Evolutionary conservation across 2,329 filamentous ascomycete genomes (phyloP).

Genomic region (Aspergillus sp.): DNA sequence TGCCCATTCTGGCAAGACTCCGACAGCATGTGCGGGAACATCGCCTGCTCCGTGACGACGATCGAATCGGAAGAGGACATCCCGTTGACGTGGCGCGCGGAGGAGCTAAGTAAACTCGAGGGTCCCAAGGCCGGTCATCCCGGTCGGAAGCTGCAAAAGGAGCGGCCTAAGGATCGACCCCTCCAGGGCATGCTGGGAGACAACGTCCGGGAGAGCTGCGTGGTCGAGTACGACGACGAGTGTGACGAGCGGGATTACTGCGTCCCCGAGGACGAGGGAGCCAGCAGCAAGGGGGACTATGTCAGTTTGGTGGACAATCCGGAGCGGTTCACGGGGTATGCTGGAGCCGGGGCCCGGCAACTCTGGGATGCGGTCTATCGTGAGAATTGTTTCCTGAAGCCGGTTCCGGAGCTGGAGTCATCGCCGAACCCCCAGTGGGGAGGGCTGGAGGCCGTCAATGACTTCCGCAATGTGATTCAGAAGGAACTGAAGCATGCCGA

Average conservation of each 20-base stretch:
- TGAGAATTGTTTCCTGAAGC: constrained; percentile 85
- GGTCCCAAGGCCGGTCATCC: constrained; percentile 91
- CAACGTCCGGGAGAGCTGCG: constrained; percentile 88
- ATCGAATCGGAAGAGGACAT: constrained; percentile 95
- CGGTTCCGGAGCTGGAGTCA: constrained; percentile 28
- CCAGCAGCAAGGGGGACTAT: constrained; percentile 86
- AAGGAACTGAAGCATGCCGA: constrained; percentile 46
- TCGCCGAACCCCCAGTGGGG: constrained; percentile 37
- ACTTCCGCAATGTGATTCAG: constrained; percentile 61
- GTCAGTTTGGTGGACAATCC: constrained; percentile 92
- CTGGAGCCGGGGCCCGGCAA: constrained; percentile 77
- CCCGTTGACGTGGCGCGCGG: constrained; percentile 84
- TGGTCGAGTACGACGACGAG: constrained; percentile 96
- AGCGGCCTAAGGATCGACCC: constrained; percentile 67
- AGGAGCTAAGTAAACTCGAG: constrained; percentile 87
- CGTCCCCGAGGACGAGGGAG: constrained; percentile 89
- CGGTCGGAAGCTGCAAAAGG: constrained; percentile 68
- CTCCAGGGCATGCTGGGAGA: constrained; percentile 81
- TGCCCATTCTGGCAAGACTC: constrained; percentile 97
- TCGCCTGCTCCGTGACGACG: constrained; percentile 92
- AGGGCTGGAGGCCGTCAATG: constrained; percentile 57
- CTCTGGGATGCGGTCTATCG: constrained; percentile 97
- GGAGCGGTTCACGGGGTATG: constrained; percentile 92
- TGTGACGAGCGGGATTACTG: constrained; percentile 97
- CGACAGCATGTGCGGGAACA: constrained; percentile 92